phyloP scores from a whole-genome alignment of 345 rosid genomes.

The Brassica juncea region DNA sequence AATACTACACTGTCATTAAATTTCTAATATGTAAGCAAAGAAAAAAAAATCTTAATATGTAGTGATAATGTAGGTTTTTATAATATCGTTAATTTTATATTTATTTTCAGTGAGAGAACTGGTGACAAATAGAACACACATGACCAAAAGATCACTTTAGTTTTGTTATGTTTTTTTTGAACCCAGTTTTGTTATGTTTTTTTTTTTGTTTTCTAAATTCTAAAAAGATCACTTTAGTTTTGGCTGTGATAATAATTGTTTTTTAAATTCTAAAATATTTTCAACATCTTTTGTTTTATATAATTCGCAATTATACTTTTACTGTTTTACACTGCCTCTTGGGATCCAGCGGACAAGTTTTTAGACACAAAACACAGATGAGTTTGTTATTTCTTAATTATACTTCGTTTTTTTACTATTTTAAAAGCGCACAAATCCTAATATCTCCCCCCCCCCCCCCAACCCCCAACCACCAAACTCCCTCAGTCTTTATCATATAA shows the following conservation, averaged over 20 bases:
- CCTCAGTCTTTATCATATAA: background rate
- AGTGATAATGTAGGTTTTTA: background rate
- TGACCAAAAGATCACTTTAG: too few relatives aligned
- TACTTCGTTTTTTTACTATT: background rate
- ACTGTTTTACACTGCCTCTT: background rate
- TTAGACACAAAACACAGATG: background rate
- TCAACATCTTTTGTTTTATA: too few relatives aligned
- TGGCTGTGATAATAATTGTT: too few relatives aligned
- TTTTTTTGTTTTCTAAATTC: too few relatives aligned
- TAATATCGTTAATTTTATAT: background rate
- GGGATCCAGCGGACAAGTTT: background rate
- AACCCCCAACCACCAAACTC: background rate
- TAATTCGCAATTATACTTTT: background rate
- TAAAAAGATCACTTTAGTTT: too few relatives aligned
- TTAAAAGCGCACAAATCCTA: background rate
- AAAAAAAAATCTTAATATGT: too few relatives aligned
- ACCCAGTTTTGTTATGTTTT: too few relatives aligned
- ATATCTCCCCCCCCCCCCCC: background rate
- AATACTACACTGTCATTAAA: background rate
- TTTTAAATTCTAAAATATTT: too few relatives aligned
- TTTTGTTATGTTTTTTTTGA: too few relatives aligned
- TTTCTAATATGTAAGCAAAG: too few relatives aligned
- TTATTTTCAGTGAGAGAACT: background rate
- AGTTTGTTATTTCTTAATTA: background rate
- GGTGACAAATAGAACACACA: too few relatives aligned